Conservation (phyloP, 345 rosid species). For the Melaleuca quinquenervia region DNA sequence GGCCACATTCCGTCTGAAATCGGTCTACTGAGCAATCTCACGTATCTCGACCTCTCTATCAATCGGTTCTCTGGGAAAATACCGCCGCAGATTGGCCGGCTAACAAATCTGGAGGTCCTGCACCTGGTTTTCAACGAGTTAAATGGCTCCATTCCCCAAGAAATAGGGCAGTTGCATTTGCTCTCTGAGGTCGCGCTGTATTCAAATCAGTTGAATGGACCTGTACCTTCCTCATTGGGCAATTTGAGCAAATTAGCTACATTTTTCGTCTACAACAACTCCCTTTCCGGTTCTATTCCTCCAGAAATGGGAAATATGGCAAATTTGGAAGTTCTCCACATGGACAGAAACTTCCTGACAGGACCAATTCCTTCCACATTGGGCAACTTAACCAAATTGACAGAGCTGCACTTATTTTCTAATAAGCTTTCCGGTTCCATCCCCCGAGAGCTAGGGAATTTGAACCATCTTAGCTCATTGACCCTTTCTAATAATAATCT, state of each 20-base stretch:
- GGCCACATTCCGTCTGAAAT: conserved; percentile 14
- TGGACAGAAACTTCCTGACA: background rate
- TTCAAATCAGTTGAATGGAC: conserved; percentile 8
- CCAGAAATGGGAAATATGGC: conserved; percentile 12
- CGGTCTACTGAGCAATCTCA: conserved; percentile 3
- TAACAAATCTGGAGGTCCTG: background rate
- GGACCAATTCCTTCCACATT: conserved; percentile 14
- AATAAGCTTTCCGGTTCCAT: background rate
- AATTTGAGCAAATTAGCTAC: background rate
- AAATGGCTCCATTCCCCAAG: background rate
- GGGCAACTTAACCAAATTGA: background rate
- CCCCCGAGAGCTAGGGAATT: conserved; percentile 11
- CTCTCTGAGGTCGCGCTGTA: background rate
- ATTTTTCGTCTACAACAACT: background rate
- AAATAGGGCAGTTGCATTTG: conserved; percentile 6
- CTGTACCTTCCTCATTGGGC: conserved; percentile 9
- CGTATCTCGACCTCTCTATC: background rate
- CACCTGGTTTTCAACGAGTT: background rate
- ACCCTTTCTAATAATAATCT: background rate
- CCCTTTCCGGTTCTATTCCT: conserved; percentile 1
- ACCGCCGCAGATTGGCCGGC: background rate
- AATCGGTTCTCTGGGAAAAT: background rate
- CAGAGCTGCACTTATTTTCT: background rate
- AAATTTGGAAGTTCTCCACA: background rate
- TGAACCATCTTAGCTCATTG: background rate